Conservation (phyloP, 129 eudicot species). For the Solidago caesia region DNA sequence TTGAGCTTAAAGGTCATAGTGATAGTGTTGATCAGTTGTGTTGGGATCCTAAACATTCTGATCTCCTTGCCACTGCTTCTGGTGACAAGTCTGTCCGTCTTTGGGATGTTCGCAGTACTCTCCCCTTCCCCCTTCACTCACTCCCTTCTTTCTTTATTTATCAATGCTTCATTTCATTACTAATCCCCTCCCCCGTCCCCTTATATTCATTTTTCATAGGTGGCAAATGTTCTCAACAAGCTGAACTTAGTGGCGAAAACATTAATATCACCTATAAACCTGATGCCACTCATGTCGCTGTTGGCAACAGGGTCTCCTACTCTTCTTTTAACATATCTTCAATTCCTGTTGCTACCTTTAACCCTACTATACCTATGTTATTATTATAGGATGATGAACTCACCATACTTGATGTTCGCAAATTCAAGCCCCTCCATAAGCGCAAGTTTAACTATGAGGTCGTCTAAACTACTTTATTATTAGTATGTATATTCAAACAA, state of each 20-base stretch:
- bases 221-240: constrained; percentile 95
- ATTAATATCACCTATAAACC: constrained; percentile 96
- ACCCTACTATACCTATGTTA: background rate
- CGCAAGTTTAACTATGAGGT: constrained; percentile 98
- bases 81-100: constrained; percentile 98
- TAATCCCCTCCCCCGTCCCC: too few relatives aligned
- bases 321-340: background rate
- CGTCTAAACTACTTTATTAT: background rate
- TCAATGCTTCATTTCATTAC: too few relatives aligned
- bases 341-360: constrained; percentile 3
- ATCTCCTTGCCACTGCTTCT: constrained; percentile 93
- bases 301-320: constrained; percentile 84
- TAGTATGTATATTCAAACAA: too few relatives aligned
- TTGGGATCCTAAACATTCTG: constrained; percentile 98
- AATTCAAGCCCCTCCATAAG: constrained; percentile 84
- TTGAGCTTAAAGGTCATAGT: constrained; percentile 87
- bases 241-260: constrained; percentile 96
- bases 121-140: too few relatives aligned
- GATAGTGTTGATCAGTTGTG: constrained; percentile 98
- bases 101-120: constrained; percentile 99
- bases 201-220: constrained; percentile 32
- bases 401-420: constrained; percentile 94
- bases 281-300: constrained; percentile 91
- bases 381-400: constrained; percentile 80
- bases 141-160: too few relatives aligned